Conservation (phyloP, 257 asterid species). For the Ilex aquifolium region DNA sequence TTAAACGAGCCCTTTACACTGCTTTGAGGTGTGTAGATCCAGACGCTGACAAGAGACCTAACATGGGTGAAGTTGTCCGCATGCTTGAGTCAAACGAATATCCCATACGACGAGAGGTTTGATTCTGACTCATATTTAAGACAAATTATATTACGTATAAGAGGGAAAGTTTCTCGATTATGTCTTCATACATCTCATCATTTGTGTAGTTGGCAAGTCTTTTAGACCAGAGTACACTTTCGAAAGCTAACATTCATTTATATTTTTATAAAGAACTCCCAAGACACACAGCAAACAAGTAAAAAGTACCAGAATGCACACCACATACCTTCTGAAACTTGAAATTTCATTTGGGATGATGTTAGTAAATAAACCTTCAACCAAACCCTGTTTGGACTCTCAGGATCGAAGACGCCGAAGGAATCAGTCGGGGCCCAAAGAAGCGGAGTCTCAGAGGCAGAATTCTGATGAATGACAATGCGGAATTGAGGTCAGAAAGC, state of each 20-base stretch:
- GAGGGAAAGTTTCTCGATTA: not conserved
- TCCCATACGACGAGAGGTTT: constrained; percentile 68
- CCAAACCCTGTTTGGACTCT: not conserved
- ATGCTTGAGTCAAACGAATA: constrained; percentile 85
- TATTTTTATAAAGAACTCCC: too few species aligned
- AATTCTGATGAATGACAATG: constrained; percentile 22
- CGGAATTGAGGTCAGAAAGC: constrained; percentile 22
- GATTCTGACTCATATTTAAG: not conserved
- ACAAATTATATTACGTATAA: not conserved
- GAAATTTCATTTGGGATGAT: not conserved
- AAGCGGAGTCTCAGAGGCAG: constrained; percentile 12
- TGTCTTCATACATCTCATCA: too few species aligned
- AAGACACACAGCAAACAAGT: too few species aligned
- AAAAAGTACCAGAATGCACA: not conserved
- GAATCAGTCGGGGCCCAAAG: constrained; percentile 18
- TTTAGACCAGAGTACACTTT: too few species aligned
- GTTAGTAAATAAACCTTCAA: not conserved
- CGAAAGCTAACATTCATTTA: too few species aligned
- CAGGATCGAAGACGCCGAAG: constrained; percentile 52
- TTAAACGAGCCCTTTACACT: constrained; percentile 63
- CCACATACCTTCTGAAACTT: not conserved
- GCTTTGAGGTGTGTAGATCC: constrained; percentile 84
- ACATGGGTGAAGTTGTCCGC: constrained; percentile 78
- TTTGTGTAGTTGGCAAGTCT: too few species aligned
- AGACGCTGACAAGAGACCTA: constrained; percentile 70